These are phyloP conservation scores for Schwanniomyces vanrijiae DNA, from an alignment of 805 yeast genomes.

Conservation along the genomic window DNA sequence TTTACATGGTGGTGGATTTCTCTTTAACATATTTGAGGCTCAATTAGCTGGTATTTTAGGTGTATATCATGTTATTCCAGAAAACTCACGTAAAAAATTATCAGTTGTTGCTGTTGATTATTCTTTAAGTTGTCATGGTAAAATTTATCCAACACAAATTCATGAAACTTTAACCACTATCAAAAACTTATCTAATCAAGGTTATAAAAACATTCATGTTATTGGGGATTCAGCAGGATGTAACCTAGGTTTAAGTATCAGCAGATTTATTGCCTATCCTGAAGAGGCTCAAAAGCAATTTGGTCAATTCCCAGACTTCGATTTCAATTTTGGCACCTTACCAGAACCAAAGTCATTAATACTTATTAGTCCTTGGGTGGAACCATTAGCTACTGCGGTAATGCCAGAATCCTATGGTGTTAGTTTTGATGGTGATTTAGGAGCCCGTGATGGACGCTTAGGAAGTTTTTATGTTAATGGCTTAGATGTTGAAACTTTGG, in stretches of 20 bases:
- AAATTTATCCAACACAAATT: constrained; percentile 25
- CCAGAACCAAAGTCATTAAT: constrained; percentile 29
- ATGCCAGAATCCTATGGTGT: constrained; percentile 21
- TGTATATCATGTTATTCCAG: constrained; percentile 19
- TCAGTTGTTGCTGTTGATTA: constrained; percentile 23
- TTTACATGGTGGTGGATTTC: constrained; percentile 28
- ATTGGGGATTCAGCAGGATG: constrained; percentile 23
- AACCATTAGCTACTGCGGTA: constrained; percentile 24
- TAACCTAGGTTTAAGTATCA: constrained; percentile 11
- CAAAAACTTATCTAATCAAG: constrained; percentile 11
- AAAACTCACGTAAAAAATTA: constrained; percentile 10
- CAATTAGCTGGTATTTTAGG: constrained; percentile 24
- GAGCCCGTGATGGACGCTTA: constrained; percentile 24
- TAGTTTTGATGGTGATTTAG: constrained; percentile 31
- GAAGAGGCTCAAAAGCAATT: constrained; percentile 27
- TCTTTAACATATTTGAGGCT: constrained; percentile 18
- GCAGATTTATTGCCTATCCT: constrained; percentile 28
- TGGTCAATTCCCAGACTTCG: constrained; percentile 16
- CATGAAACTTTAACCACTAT: constrained; percentile 16
- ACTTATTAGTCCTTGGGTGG: constrained; percentile 36
- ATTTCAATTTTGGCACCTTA: constrained; percentile 15
- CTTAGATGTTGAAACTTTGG: constrained; percentile 5
- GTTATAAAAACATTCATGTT: constrained; percentile 14
- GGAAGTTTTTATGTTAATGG: constrained; percentile 34
- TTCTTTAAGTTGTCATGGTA: constrained; percentile 19